Percentiles rank a stretch among this genome's conserved stretches.
phyloP scores from a whole-genome alignment of 2,329 filamentous ascomycete genomes.

The Ascochyta clinopodiicola region DNA sequence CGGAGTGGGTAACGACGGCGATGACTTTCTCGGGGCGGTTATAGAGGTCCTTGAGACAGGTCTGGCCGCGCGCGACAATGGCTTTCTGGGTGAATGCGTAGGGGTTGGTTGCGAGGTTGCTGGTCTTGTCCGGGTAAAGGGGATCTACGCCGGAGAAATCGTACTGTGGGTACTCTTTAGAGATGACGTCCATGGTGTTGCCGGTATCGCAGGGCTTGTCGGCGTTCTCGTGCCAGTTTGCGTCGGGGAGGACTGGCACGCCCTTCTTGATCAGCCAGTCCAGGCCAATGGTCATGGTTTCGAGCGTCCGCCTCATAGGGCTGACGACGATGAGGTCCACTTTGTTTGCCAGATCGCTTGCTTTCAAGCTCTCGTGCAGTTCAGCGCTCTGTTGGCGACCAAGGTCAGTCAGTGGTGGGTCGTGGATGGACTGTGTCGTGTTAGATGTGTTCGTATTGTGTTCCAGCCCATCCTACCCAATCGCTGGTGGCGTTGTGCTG shows the following conservation, averaged over 20 bases:
- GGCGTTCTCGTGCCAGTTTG: conserved; percentile 67
- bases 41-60: conserved; percentile 59
- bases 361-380: conserved; percentile 48
- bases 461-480: conserved; percentile 25
- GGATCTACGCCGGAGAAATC: conserved; percentile 66
- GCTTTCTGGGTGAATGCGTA: conserved; percentile 63
- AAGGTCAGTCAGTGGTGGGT: conserved; percentile 52
- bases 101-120: conserved; percentile 40
- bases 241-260: conserved; percentile 63
- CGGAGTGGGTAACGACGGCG: conserved; percentile 70
- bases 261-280: conserved; percentile 61
- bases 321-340: conserved; percentile 66
- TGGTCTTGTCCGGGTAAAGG: conserved; percentile 68
- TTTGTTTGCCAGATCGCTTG: conserved; percentile 49
- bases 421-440: conserved; percentile 41
- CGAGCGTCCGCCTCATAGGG: conserved; percentile 69
- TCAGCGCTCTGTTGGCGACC: conserved; percentile 52
- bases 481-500: conserved; percentile 53
- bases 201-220: conserved; percentile 68
- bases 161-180: conserved; percentile 60
- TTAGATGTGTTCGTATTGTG: background rate
- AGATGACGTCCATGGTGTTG: conserved; percentile 54
- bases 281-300: conserved; percentile 66
- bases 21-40: conserved; percentile 65
- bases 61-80: conserved; percentile 63